Conservation (phyloP, 768 basidiomycete species). For the Boletus subparvulus region DNA sequence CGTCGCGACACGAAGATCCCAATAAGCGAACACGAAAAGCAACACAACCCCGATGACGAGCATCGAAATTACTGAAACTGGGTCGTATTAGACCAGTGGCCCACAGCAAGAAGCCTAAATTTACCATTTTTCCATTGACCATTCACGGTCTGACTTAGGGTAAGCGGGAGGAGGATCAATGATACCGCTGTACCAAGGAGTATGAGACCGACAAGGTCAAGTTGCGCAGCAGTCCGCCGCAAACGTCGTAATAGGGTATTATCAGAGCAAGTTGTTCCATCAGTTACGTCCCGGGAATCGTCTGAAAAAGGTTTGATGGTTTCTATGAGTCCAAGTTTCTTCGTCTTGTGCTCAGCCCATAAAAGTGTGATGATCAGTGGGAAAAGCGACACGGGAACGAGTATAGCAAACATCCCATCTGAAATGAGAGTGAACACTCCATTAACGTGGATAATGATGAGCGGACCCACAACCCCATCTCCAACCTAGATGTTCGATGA, state of each 20-base stretch:
- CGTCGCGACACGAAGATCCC: constrained; percentile 51
- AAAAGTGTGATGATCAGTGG: constrained; percentile 55
- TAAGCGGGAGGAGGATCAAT: constrained; percentile 56
- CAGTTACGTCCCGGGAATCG: background rate
- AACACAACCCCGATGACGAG: constrained; percentile 46
- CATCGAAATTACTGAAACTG: constrained; percentile 54
- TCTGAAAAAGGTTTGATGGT: background rate
- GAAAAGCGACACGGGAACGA: constrained; percentile 48
- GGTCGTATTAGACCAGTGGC: constrained; percentile 3
- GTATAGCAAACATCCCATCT: constrained; percentile 60
- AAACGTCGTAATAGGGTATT: constrained; percentile 6
- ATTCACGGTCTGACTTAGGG: constrained; percentile 41
- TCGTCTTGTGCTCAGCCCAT: constrained; percentile 54
- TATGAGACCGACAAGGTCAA: constrained; percentile 52
- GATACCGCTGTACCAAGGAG: constrained; percentile 50
- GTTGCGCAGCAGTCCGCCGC: constrained; percentile 30
- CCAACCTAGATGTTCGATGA: constrained; percentile 53
- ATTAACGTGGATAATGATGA: background rate
- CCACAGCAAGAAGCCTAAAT: background rate
- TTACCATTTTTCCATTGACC: constrained; percentile 48
- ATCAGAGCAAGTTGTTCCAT: background rate
- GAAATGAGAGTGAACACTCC: constrained; percentile 4
- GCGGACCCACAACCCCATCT: constrained; percentile 63
- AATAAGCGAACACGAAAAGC: constrained; percentile 43
- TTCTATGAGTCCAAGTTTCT: constrained; percentile 36